phyloP scores from a whole-genome alignment of 2,329 filamentous ascomycete species.

The Aspergillus melleus region DNA sequence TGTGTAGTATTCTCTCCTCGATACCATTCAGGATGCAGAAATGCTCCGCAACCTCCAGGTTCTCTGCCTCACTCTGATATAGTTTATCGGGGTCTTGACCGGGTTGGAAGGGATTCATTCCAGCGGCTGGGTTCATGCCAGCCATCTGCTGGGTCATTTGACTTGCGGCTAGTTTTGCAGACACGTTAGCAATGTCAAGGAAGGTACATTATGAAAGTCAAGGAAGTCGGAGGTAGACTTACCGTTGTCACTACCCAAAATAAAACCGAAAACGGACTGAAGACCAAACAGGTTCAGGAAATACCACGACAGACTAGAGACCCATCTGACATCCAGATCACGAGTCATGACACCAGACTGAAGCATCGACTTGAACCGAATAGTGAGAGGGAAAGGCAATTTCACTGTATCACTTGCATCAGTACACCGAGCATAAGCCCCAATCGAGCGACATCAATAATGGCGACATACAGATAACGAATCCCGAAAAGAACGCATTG shows the following conservation, averaged over 20 bases:
- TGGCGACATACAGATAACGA: constrained; percentile 78
- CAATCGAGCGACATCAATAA: neutral
- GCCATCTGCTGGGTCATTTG: constrained; percentile 86
- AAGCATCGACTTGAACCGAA: constrained; percentile 99
- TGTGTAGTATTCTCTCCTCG: constrained; percentile 75
- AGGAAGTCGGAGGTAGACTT: constrained; percentile 37
- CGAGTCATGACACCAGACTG: constrained; percentile 94
- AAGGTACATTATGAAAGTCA: neutral
- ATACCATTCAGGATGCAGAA: constrained; percentile 87
- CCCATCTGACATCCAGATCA: constrained; percentile 97
- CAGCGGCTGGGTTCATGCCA: constrained; percentile 68
- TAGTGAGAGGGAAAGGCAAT: constrained; percentile 93
- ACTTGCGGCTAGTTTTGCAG: constrained; percentile 67
- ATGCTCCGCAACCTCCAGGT: constrained; percentile 91
- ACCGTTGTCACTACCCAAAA: constrained; percentile 95
- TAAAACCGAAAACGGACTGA: constrained; percentile 95
- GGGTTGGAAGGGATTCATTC: constrained; percentile 76
- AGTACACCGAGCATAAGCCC: constrained; percentile 2
- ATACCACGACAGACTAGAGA: constrained; percentile 98
- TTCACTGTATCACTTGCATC: constrained; percentile 63
- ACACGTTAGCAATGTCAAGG: neutral
- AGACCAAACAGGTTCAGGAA: constrained; percentile 96
- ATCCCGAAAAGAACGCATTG: constrained; percentile 97
- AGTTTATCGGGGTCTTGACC: constrained; percentile 95
- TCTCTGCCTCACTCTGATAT: constrained; percentile 89